Conservation (phyloP, 768 basidiomycete species). For the Russula earlei region DNA sequence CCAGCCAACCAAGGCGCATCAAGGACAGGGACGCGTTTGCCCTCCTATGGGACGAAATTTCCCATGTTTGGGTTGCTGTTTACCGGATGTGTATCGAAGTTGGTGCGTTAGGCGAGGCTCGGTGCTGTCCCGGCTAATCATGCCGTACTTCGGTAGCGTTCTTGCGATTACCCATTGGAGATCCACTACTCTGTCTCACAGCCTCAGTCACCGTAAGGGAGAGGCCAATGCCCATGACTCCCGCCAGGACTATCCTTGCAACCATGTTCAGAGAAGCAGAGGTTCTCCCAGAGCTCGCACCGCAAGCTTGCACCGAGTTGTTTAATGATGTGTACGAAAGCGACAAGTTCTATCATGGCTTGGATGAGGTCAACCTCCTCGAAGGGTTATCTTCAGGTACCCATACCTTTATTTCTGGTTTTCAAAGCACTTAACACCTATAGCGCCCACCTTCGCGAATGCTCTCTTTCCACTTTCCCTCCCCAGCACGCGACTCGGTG, state of each 20-base stretch:
- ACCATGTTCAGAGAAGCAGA: constrained; percentile 28
- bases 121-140: background rate
- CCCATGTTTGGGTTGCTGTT: constrained; percentile 66
- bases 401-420: background rate
- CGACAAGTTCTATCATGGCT: constrained; percentile 33
- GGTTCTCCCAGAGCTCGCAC: constrained; percentile 27
- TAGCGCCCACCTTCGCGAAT: constrained; percentile 38
- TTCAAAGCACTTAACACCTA: constrained; percentile 1
- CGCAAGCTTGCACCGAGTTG: constrained; percentile 23
- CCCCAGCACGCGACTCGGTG: constrained; percentile 64
- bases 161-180: constrained; percentile 52
- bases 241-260: constrained; percentile 29
- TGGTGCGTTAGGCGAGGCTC: constrained; percentile 40
- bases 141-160: constrained; percentile 22
- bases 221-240: constrained; percentile 45
- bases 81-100: constrained; percentile 72
- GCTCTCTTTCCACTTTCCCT: constrained; percentile 37
- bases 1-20: constrained; percentile 21
- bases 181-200: constrained; percentile 79
- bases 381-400: constrained; percentile 59
- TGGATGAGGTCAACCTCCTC: constrained; percentile 61
- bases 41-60: constrained; percentile 53
- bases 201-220: constrained; percentile 83
- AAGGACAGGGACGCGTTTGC: constrained; percentile 43
- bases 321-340: constrained; percentile 29